Conservation (phyloP, 2,329 filamentous ascomycete genomes). For the Periconia digitata region DNA sequence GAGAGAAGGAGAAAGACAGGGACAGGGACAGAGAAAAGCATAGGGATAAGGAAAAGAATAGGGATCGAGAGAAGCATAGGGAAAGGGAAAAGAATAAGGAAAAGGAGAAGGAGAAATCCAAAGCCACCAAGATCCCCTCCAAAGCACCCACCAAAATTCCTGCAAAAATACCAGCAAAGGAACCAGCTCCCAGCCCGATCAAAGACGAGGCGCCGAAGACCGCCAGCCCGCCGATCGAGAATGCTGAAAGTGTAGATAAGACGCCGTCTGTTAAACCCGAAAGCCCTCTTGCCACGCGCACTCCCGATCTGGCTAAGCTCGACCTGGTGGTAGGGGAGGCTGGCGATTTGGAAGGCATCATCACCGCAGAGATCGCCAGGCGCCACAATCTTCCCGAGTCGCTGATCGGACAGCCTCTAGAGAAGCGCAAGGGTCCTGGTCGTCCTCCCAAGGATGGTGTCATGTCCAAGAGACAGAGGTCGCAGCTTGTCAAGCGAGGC, state of each 20-base stretch:
- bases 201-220: constrained; percentile 21
- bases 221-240: constrained; percentile 31
- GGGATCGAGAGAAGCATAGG: constrained; percentile 7
- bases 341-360: constrained; percentile 33
- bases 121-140: constrained; percentile 22
- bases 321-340: constrained; percentile 28
- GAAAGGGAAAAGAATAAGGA: constrained; percentile 14
- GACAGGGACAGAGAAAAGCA: constrained; percentile 4
- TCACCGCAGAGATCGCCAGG: constrained; percentile 42
- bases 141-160: constrained; percentile 24
- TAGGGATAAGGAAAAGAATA: too few relatives aligned
- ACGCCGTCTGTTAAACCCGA: constrained; percentile 22
- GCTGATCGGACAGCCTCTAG: constrained; percentile 49
- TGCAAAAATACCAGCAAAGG: constrained; percentile 24
- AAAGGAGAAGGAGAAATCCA: constrained; percentile 13
- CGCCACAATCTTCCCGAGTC: constrained; percentile 43
- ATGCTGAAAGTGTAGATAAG: constrained; percentile 21
- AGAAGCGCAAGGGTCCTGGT: constrained; percentile 74
- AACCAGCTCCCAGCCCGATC: constrained; percentile 14
- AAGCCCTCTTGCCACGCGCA: constrained; percentile 29
- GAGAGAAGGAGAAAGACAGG: constrained; percentile 13
- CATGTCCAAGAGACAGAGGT: constrained; percentile 76
- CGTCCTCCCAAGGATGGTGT: constrained; percentile 79
- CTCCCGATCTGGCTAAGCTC: constrained; percentile 12
- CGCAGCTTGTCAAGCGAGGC: constrained; percentile 62